Conservation (phyloP, 371 early-diverging fungal genomes). For the Phascolomyces articulosus region DNA sequence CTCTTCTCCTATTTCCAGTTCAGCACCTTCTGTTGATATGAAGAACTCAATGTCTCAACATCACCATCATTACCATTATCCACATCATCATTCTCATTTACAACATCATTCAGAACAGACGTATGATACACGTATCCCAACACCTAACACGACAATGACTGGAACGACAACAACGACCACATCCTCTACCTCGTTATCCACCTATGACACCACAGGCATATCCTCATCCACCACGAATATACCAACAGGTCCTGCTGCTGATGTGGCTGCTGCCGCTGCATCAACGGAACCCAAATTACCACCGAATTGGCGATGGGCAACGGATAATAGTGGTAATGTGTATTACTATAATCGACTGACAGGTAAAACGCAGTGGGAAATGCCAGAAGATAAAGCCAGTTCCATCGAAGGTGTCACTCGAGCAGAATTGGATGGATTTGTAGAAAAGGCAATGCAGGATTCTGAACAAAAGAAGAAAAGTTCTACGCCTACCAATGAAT, state of each 20-base stretch:
- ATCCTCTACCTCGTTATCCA: neutral
- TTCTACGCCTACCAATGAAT: neutral
- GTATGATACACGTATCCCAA: neutral
- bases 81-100: no score
- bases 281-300: slow-evolving; percentile 20
- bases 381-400: slow-evolving; percentile 37
- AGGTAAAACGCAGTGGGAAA: slow-evolving; percentile 47
- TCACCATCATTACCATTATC: no score
- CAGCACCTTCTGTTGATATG: neutral
- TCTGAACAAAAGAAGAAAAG: slow-evolving; percentile 20
- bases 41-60: neutral
- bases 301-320: slow-evolving; percentile 42
- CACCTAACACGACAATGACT: no score
- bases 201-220: neutral
- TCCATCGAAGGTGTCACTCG: slow-evolving; percentile 36
- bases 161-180: neutral
- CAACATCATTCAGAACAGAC: neutral
- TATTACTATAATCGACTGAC: slow-evolving; percentile 50
- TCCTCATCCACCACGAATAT: neutral
- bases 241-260: slow-evolving; percentile 4
- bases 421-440: slow-evolving; percentile 28
- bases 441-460: slow-evolving; percentile 29
- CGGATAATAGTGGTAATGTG: slow-evolving; percentile 27
- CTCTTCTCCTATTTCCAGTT: no score
- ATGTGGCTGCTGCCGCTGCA: neutral